phyloP scores from a whole-genome alignment of 257 asterid genomes.

The Ballota nigra region DNA sequence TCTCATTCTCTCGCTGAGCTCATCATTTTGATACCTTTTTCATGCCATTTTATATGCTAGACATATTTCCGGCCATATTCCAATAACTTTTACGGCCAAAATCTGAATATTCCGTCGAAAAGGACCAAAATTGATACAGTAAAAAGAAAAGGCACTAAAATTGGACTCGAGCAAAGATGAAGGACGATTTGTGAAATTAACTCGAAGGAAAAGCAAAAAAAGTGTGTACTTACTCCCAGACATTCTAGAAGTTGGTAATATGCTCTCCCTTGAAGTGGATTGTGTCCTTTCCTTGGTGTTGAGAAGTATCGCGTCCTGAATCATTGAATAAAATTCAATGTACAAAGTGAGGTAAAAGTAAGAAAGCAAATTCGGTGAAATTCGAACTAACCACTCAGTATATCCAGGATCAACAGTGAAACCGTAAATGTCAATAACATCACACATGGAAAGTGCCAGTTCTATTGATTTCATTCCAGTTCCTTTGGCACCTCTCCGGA shows the following conservation, averaged over 20 bases:
- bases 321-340: slow-evolving; percentile 9
- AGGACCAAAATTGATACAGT: too few species aligned
- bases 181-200: too few species aligned
- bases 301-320: slow-evolving; percentile 92
- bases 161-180: too few species aligned
- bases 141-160: too few species aligned
- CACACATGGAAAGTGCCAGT: slow-evolving; percentile 98
- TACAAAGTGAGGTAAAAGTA: background rate
- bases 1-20: too few species aligned
- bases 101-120: too few species aligned
- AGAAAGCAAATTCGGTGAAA: slow-evolving; percentile 5
- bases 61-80: too few species aligned
- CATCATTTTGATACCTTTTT: too few species aligned
- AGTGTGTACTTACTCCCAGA: slow-evolving; percentile 74
- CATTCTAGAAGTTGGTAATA: slow-evolving; percentile 98
- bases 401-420: slow-evolving; percentile 99
- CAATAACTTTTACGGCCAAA: too few species aligned
- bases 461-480: slow-evolving; percentile 99
- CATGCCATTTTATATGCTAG: too few species aligned
- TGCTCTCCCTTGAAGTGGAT: slow-evolving; percentile 99
- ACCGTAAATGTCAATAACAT: slow-evolving; percentile 89
- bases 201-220: background rate
- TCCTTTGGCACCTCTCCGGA: slow-evolving; percentile 98
- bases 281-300: slow-evolving; percentile 94
- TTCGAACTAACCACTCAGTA: slow-evolving; percentile 78